A percentile compares a stretch with the other conserved stretches of the same genome.
phyloP scores from a whole-genome alignment of 2,329 filamentous ascomycete species.

The Trichophyton schoenleinii region DNA sequence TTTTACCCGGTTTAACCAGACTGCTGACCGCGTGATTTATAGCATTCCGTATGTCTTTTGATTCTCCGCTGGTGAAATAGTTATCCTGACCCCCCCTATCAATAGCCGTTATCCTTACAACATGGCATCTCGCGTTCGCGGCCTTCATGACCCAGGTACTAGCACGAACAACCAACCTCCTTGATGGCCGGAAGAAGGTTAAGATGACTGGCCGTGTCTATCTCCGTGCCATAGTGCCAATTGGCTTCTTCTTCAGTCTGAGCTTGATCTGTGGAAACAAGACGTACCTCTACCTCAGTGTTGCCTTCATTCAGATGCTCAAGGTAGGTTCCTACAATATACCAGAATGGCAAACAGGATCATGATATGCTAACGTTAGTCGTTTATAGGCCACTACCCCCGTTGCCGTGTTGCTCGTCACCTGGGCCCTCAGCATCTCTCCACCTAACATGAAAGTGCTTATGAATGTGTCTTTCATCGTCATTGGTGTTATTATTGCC shows the following conservation, averaged over 20 bases:
- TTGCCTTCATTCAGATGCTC: constrained; percentile 98
- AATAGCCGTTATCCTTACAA: constrained; percentile 58
- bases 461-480: constrained; percentile 87
- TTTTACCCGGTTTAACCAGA: background rate
- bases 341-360: background rate
- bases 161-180: constrained; percentile 73
- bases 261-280: constrained; percentile 93
- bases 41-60: constrained; percentile 35
- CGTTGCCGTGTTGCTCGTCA: constrained; percentile 78
- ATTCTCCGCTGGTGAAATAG: background rate
- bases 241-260: constrained; percentile 90
- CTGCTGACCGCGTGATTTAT: constrained; percentile 9
- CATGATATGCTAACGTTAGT: background rate
- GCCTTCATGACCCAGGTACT: constrained; percentile 90
- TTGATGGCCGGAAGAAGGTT: constrained; percentile 89
- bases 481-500: constrained; percentile 85
- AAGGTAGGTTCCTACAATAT: constrained; percentile 50
- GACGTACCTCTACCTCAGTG: constrained; percentile 87
- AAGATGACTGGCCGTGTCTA: constrained; percentile 96
- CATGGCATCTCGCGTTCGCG: constrained; percentile 90
- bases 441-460: constrained; percentile 77
- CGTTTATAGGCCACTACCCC: constrained; percentile 68
- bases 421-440: constrained; percentile 76
- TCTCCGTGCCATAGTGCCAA: constrained; percentile 82
- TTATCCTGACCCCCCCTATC: constrained; percentile 11